Evolutionary conservation across 2,329 filamentous ascomycete genomes (phyloP), one percentile per base, ranked within the genome.

Genomic region (Triangularia setosa): DNA sequence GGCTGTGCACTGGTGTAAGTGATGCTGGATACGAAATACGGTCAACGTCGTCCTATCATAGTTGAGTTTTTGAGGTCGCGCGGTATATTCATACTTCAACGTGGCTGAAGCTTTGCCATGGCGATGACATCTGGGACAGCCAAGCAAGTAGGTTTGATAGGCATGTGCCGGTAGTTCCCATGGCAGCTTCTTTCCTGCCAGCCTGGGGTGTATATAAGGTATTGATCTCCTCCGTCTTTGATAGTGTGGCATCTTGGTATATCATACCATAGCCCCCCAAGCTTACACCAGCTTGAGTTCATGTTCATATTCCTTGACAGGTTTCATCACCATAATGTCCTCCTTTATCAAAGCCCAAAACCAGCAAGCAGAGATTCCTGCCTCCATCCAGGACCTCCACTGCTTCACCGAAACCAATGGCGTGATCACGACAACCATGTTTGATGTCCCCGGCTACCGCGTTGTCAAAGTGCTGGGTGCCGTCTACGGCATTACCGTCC

Each of bases 391-490:
- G 4, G 82, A 84, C 67, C 74, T 84, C 7, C 81, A 84, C 73
- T 87, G 84, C 76, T 87, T 85, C 74, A 83, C 83, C 44, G 86
- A 88, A 71, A 88, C 86, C 7, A 80, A 84, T 57, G 85, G 85
- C 40, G 79, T 88, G 62, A 83, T 88, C 67, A 87, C 84, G 0
- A 83, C 83, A 0, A 88, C 86, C 61, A 88, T 87, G 84, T 85
- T 84, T 74, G 85, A 88, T 70, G 75, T 88, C 23, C 85, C 85
- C 0, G 85, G 85, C 7, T 87, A 87, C 74, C 83, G 81, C 67
- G 78, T 88, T 57, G 80, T 82, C 40, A 79, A 79, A 61, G 82
- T 87, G 1, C 80, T 88, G 5, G 86, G 86, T 61, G 81, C 84
- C 7, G 82, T 83, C 73, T 71, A 76, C 71, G 69, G 80, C 73